These are phyloP conservation scores for Jasminum sambac DNA, from an alignment of 257 asterid species.

Conservation along the genomic window DNA sequence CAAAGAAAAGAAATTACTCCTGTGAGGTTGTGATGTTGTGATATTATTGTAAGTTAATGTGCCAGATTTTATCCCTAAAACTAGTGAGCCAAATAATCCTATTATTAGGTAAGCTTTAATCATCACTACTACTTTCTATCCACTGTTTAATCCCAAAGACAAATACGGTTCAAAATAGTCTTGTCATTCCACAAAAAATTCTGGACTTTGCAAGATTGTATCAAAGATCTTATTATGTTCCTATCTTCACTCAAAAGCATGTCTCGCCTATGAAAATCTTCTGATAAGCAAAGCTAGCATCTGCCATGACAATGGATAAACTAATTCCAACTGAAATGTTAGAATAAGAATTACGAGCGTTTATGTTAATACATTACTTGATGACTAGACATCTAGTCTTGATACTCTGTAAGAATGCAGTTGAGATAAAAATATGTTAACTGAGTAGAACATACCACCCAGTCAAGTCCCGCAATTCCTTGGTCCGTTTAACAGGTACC, in stretches of 20 bases:
- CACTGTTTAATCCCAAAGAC: not conserved
- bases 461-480: slow-evolving; percentile 78
- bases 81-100: not conserved
- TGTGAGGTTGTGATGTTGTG: too few relatives aligned
- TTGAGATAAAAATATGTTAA: slow-evolving; percentile 3
- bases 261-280: not conserved
- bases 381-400: not conserved
- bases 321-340: slow-evolving; percentile 6
- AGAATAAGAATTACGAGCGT: not conserved
- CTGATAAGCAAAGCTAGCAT: not conserved
- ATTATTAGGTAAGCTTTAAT: not conserved
- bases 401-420: not conserved
- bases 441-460: slow-evolving; percentile 68
- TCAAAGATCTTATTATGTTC: not conserved
- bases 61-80: not conserved
- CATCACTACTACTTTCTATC: not conserved
- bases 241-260: not conserved
- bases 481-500: slow-evolving; percentile 81
- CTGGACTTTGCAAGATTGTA: not conserved
- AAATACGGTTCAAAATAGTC: not conserved
- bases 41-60: too few relatives aligned
- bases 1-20: not conserved
- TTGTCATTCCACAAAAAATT: not conserved
- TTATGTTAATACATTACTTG: not conserved
- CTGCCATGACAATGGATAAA: not conserved